Evolutionary conservation across 169 alveolate species (phyloP), one percentile per base, ranked within the genome.

Genomic region (Plasmodium blacklocki): DNA sequence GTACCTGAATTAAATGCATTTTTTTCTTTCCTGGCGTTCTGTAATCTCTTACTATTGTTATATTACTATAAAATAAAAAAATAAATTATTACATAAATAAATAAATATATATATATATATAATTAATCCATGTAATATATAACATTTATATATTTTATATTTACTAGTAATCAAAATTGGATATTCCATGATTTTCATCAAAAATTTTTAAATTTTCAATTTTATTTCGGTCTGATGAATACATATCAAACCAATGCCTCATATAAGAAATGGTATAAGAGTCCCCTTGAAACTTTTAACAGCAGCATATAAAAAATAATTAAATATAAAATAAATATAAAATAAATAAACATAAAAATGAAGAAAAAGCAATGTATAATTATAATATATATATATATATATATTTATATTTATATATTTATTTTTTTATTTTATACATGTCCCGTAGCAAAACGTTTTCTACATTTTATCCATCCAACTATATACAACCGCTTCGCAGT

Each of bases 401-500:
- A 60, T 39, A 73, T 29, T 0, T 23, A 0, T 52, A 12, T 29
- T 64, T 19, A 8, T 66, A 59, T 23, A 23, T 23, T 23, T 23
- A 23, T 66, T 14, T 12, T 4, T 29, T 54, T 9, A 21, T 21
- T 68, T 45, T 73, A 64, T 76, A 76, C 89, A 29, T 76, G 89
- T 3, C 89, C 89, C 60, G 67, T 76, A 70, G 76, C 89, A 76
- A 76, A 76, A 43, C 78, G 21, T 47, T 29, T 66, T 59, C 89
- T 63, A 59, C 89, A 76, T 58, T 76, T 76, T 26, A 76, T 76
- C 89, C 89, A 76, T 7, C 89, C 89, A 21, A 76, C 89, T 76
- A 76, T 21, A 49, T 21, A 76, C 76, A 76, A 64, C 45, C 89
- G 76, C 58, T 66, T 76, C 32, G 78, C 89, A 5, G 89, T 76